Percentiles rank a stretch among this genome's conserved stretches.
Conservation (phyloP, 257 asterid genomes). For the Forsythia suspensa region DNA sequence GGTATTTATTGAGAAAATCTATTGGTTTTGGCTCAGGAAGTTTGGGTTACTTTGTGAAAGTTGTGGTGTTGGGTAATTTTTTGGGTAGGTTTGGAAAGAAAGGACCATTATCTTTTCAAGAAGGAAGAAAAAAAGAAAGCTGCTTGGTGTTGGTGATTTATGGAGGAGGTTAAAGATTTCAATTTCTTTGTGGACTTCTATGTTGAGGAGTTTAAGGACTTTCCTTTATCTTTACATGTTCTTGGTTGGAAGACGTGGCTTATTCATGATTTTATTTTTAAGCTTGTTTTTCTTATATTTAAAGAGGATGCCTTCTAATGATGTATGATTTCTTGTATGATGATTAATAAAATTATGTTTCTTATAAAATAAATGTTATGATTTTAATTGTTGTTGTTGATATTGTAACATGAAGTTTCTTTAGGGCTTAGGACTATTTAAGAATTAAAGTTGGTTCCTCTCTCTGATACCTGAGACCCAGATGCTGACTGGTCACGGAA, state of each 20-base stretch:
- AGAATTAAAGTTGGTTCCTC: not conserved
- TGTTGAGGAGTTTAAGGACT: not conserved
- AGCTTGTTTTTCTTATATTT: not conserved
- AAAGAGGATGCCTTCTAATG: not conserved
- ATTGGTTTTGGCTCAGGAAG: not conserved
- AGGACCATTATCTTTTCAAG: not conserved
- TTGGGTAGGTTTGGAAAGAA: not conserved
- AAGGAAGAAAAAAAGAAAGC: not conserved
- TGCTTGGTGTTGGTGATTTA: not conserved
- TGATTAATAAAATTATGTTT: not conserved
- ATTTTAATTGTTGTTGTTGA: not conserved
- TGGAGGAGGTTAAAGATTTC: not conserved
- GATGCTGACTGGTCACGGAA: not conserved
- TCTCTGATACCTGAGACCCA: not conserved
- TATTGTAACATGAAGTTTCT: not conserved
- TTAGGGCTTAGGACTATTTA: not conserved
- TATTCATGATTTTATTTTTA: not conserved
- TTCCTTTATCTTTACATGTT: not conserved
- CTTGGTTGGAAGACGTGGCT: not conserved
- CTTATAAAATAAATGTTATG: not conserved
- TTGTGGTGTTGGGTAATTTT: not conserved
- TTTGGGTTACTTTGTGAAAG: not conserved
- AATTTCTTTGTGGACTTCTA: not conserved
- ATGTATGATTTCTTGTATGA: not conserved
- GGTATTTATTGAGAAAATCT: not conserved